Base-by-base conservation (phyloP, 2,329 filamentous ascomycete genomes). In the Setomelanomma holmii region DNA sequence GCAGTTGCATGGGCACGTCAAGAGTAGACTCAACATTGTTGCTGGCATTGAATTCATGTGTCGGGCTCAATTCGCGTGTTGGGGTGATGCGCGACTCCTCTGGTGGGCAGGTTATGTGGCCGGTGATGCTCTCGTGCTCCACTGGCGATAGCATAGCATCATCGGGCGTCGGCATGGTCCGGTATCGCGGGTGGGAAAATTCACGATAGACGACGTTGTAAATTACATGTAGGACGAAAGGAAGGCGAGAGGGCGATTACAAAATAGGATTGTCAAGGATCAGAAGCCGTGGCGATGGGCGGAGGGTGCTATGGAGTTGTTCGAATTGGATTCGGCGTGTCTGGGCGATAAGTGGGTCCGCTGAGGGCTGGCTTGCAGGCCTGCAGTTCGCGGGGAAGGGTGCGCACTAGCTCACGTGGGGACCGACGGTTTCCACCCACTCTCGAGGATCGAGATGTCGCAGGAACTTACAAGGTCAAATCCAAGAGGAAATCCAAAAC, bases 91-190 rank as follows among this genome's bases (percentile, higher is more conserved):
- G 72, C 65, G 58, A 53, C 27, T 74, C 70, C 23, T 83, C 80
- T 35, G 80, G 80, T n/a, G 80, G 80, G 69, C 80, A 82, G 55
- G 78, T 79, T 45, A 76, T 70, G 66, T 75, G 80, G 66, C 73
- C 69, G 60, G 77, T 74, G 62, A 76, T 72, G 65, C 76, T 61
- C 58, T 76, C 69, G 69, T 73, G 73, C 77, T 77, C 67, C 50
- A 59, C 55, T 35, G 64, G 75, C 63, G 74, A 72, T 64, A 72
- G 72, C 64, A 77, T 70, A 49, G 62, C 67, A 73, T 74, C 69
- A 72, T 74, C 71, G 69, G 76, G 75, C 73, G 79, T 82, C 66
- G 80, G 80, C 80, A 83, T 83, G 73, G 71, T 76, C 61, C 56
- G 55, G 42, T 55, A 43, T 50, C 53, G 45, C 50, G 47, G 71